These are phyloP conservation scores for Epichloe typhina DNA, from an alignment of 2,329 filamentous ascomycete genomes.

Conservation along the genomic window DNA sequence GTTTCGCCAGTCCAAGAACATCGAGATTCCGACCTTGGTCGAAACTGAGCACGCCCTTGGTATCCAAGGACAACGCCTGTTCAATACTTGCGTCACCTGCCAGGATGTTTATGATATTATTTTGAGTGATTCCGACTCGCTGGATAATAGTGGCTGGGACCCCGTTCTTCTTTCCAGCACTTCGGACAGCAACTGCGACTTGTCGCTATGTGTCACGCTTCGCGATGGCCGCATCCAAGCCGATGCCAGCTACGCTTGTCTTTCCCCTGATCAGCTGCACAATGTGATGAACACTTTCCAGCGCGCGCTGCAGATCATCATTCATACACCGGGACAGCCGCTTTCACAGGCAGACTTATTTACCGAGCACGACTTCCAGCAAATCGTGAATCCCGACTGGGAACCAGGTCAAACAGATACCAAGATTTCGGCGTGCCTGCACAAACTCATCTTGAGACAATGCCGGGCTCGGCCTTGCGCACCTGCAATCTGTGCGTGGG, in stretches of 20 bases:
- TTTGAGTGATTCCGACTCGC: constrained; percentile 8
- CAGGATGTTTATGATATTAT: constrained; percentile 22
- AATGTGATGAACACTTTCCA: constrained; percentile 41
- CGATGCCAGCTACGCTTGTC: constrained; percentile 30
- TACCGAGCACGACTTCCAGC: constrained; percentile 39
- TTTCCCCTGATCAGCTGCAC: constrained; percentile 28
- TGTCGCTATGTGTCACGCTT: constrained; percentile 32
- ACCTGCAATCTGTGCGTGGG: constrained; percentile 30
- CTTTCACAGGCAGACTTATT: constrained; percentile 39
- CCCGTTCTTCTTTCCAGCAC: constrained; percentile 6
- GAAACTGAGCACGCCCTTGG: constrained; percentile 34
- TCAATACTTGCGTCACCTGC: constrained; percentile 39
- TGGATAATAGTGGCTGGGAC: constrained; percentile 6
- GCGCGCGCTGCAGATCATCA: constrained; percentile 32
- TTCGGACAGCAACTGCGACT: constrained; percentile 26
- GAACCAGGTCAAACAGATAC: constrained; percentile 25
- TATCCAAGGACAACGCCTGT: constrained; percentile 28
- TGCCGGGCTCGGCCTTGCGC: constrained; percentile 25
- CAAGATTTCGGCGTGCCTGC: constrained; percentile 27
- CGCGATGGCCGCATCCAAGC: constrained; percentile 26
- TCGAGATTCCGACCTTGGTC: constrained; percentile 32
- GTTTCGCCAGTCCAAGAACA: constrained; percentile 11
- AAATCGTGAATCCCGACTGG: constrained; percentile 40
- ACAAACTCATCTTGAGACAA: constrained; percentile 31
- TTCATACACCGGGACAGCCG: constrained; percentile 26